Evolutionary conservation across 2,329 filamentous ascomycete genomes (phyloP), one percentile per base, ranked within the genome.

Genomic region (Colletotrichum tanaceti): DNA sequence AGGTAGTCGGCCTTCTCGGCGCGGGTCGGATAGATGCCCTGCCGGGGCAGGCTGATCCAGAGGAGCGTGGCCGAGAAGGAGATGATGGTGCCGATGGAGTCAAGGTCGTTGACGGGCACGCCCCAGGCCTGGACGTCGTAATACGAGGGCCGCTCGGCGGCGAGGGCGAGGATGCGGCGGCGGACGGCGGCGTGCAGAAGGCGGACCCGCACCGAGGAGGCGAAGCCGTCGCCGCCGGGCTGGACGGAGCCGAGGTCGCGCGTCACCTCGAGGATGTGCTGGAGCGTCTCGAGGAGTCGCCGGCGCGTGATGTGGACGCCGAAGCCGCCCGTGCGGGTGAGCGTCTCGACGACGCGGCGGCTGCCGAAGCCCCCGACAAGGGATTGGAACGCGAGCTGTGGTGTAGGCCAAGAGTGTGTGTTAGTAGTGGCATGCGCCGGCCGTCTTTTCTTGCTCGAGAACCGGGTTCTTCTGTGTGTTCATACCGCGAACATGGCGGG

Each of bases 311-410:
- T 88, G 71, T 88, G 87, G 1, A 87, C 85, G 14, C 87, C 87
- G 76, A 94, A 95, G 0, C 92, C 92, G 14, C 91, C 91, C 0
- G 92, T 94, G 22, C 91, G 84, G 3, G 89, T 85, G 13, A 95
- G 82, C 0, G 91, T 93, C 76, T 94, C 91, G 11, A 92, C 91
- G 0, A 94, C 88, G 41, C 91, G 83, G 9, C 85, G 86, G n/a
- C 90, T 89, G 4, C 89, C 91, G 90, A 92, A 91, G 3, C 90
- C 90, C 5, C 90, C 90, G 2, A 93, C 80, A 0, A 92, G 80
- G 6, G 87, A 89, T 71, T 91, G 85, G 74, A 89, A 91, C 10
- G 88, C 86, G 54, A 90, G 84, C 79, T 77, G 52, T 79, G 13
- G 1, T 10, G 32, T 7, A 32, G 28, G 28, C 28, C 28, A 32